A percentile compares a stretch with the other conserved stretches of the same genome.
Evolutionary conservation across 2,329 filamentous ascomycete species (phyloP).

Genomic region (Salinomyces thailandicus): DNA sequence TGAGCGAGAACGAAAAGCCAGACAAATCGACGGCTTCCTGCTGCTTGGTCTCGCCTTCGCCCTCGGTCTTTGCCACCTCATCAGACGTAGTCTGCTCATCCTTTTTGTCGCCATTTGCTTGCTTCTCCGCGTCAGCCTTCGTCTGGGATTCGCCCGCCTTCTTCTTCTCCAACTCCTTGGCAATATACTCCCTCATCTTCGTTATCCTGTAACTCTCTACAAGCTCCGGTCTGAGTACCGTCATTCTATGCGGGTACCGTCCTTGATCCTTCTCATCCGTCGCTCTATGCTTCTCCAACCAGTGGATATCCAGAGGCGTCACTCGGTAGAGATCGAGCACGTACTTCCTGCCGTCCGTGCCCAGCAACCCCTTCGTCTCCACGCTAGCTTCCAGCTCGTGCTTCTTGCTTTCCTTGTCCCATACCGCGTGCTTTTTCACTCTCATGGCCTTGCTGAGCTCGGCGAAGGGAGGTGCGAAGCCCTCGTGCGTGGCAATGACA

Average conservation of each 20-base stretch:
- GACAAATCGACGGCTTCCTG: slow-evolving; percentile 73
- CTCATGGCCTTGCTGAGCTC: slow-evolving; percentile 83
- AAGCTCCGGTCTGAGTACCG: slow-evolving; percentile 79
- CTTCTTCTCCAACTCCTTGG: slow-evolving; percentile 61
- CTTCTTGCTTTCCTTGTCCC: slow-evolving; percentile 88
- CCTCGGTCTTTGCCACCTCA: slow-evolving; percentile 9
- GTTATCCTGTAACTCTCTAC: slow-evolving; percentile 74
- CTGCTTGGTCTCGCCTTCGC: slow-evolving; percentile 18
- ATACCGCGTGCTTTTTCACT: slow-evolving; percentile 90
- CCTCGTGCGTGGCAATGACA: slow-evolving; percentile 79
- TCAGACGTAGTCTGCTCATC: slow-evolving; percentile 12
- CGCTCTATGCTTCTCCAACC: slow-evolving; percentile 69
- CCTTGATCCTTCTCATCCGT: slow-evolving; percentile 41
- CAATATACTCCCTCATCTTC: slow-evolving; percentile 84
- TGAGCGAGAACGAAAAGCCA: slow-evolving; percentile 77
- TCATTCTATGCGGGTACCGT: slow-evolving; percentile 90
- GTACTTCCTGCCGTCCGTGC: slow-evolving; percentile 93
- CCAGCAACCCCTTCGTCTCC: slow-evolving; percentile 94
- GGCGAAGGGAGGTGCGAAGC: slow-evolving; percentile 73
- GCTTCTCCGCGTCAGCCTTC: slow-evolving; percentile 8
- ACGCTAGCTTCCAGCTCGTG: slow-evolving; percentile 92
- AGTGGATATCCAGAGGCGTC: slow-evolving; percentile 79
- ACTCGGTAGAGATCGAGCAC: slow-evolving; percentile 94
- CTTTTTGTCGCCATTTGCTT: slow-evolving; percentile 24
- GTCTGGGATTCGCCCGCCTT: slow-evolving; percentile 30